Base-by-base conservation (phyloP, 2,329 filamentous ascomycete species). In the Pseudocercospora ulei region DNA sequence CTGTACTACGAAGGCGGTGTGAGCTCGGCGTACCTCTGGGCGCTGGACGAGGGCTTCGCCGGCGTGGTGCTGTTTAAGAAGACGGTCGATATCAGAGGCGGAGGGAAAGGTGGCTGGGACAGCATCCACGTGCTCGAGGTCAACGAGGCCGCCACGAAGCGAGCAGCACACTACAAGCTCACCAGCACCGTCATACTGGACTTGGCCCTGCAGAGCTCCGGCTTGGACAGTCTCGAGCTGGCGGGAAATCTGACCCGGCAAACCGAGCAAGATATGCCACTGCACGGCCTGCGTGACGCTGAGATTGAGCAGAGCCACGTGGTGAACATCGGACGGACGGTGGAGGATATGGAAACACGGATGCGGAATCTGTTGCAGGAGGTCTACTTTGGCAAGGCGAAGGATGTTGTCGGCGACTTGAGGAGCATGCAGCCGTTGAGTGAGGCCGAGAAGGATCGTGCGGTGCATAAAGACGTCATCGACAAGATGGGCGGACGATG, bases 271-370 rank as follows among this genome's bases (percentile, higher is more conserved):
- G 87, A 96, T 63, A 70, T 94, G 60, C 76, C 83, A 5, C 83
- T 95, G 23, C 50, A 54, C 25, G 57, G 58, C 1, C 43, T 57
- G 13, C 47, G 58, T 30, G 59, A 61, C 28, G 51, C 49, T 3
- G 85, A 93, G 53, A 81, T 80, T 56, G 88, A 96, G 63, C 80
- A 82, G 52, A 85, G 82, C 62, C 90, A 98, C 69, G 90, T 98
- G 54, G 83, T 82, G 54, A 98, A 98, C 64, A 84, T 96, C 44
- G 90, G 90, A 39, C 74, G 80, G 49, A 72, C 98, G 59, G 87
- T 98, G 36, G 90, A 98, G 70, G 90, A 98, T 63, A 96, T 98
- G 90, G 90, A 98, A 68, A 76, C 95, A 61, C 94, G 95, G 73
- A 96, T 98, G 90, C 77, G 90, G 50, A 98, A 98, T 64, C 64